Conservation (phyloP, 805 yeast genomes). For the Cyberlindnera bimundalis region DNA sequence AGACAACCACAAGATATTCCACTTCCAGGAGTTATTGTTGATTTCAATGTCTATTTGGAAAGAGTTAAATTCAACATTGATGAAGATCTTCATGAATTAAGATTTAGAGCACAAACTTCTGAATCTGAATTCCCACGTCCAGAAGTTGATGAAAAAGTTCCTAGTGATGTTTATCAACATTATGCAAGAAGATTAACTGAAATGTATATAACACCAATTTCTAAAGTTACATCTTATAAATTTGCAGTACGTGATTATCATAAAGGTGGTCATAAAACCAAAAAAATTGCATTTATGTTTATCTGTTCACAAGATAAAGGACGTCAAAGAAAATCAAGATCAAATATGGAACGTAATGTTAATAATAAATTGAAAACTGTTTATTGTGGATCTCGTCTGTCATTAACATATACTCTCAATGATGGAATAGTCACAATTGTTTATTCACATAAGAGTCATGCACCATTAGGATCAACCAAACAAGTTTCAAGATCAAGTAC, state of each 20-base stretch:
- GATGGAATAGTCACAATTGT: constrained; percentile 36
- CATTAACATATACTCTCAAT: constrained; percentile 36
- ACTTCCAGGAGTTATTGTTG: constrained; percentile 30
- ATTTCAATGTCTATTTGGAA: constrained; percentile 32
- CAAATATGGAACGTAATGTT: constrained; percentile 36
- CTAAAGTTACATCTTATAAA: constrained; percentile 38
- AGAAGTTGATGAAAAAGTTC: constrained; percentile 29
- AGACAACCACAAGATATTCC: constrained; percentile 9
- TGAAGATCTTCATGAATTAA: constrained; percentile 35
- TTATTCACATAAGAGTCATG: constrained; percentile 40
- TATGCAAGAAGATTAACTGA: constrained; percentile 35
- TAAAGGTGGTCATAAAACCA: constrained; percentile 39
- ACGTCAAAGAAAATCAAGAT: constrained; percentile 41
- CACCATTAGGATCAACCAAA: constrained; percentile 32
- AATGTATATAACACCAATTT: constrained; percentile 38
- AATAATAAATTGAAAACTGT: constrained; percentile 40
- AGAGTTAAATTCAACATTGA: constrained; percentile 34
- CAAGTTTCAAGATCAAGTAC: background rate
- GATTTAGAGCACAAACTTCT: constrained; percentile 33
- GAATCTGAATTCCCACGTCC: constrained; percentile 34
- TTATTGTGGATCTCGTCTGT: constrained; percentile 38
- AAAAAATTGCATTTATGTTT: constrained; percentile 41
- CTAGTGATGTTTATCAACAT: constrained; percentile 31
- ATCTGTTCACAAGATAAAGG: constrained; percentile 42
- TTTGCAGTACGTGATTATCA: constrained; percentile 45